Evolutionary conservation across 1,284 basidiomycete genomes (phyloP).

Genomic region (Fomitopsis schrenkii): DNA sequence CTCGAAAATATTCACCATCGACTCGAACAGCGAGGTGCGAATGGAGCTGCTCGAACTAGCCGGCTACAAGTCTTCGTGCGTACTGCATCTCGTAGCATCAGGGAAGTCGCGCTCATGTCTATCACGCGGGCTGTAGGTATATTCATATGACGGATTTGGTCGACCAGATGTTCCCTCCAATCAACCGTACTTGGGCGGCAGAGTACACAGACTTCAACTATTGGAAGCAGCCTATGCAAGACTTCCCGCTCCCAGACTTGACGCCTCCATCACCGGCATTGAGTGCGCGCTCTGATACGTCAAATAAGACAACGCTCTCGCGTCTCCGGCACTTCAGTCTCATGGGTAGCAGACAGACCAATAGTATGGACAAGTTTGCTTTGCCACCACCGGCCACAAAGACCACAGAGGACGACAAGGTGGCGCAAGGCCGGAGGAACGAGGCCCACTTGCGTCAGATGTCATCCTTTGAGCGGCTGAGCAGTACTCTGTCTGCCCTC

Average conservation of each 20-base stretch:
- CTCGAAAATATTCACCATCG: constrained; percentile 96
- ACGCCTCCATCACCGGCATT: constrained; percentile 88
- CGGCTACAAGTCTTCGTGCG: constrained; percentile 93
- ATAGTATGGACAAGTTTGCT: constrained; percentile 25
- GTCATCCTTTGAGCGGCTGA: constrained; percentile 67
- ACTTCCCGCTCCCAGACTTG: constrained; percentile 86
- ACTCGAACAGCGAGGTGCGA: constrained; percentile 94
- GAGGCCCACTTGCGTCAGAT: constrained; percentile 53
- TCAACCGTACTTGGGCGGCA: constrained; percentile 81
- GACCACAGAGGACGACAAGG: constrained; percentile 20
- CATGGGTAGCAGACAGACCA: constrained; percentile 46
- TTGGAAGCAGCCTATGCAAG: constrained; percentile 82
- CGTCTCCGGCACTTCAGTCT: constrained; percentile 81
- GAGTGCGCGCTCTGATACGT: constrained; percentile 86
- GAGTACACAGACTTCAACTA: constrained; percentile 98
- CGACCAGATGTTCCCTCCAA: constrained; percentile 98
- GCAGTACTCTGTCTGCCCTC: constrained; percentile 50
- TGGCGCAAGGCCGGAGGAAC: constrained; percentile 9
- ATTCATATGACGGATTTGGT: constrained; percentile 98
- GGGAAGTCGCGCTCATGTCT: neutral
- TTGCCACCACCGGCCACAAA: constrained; percentile 28
- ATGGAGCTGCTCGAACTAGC: constrained; percentile 95
- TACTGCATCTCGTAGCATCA: constrained; percentile 14
- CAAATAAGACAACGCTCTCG: constrained; percentile 67
- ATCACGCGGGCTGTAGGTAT: constrained; percentile 51